Base-by-base conservation (phyloP, 139 green algal genomes). In the Volvox reticuliferus region DNA sequence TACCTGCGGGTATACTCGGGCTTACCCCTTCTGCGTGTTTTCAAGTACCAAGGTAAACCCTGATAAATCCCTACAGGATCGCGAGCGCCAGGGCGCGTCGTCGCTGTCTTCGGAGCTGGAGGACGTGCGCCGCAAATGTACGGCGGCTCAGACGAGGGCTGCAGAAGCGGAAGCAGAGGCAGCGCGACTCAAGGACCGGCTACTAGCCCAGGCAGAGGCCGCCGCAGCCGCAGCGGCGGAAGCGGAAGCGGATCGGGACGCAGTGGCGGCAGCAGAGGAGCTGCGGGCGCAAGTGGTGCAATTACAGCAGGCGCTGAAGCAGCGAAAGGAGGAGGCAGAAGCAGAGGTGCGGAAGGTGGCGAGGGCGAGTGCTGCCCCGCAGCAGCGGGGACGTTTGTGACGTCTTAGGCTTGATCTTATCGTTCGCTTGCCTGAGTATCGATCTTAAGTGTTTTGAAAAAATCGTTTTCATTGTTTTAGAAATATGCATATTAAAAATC, bases 111-210 rank as follows among this genome's bases (percentile, higher is more conserved):
- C 75, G 26, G 80, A 86, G 80, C 28, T 73, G n/a, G 80, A 19
- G 28, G 63, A 65, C 20, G 82, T 35, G 16, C 82, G 82, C 0
- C 26, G n/a, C 20, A 22, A 32, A 1, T 88, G 82, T 24, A 12
- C 36, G 63, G 82, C 63, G n/a, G 82, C 82, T 18, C 33, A 88
- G 82, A 62, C 63, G 63, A 63, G 82, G 12, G 82, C 82, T 12
- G 33, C 63, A 32, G 63, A n/a, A 17, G 82, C 63, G 20, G 82
- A 88, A 26, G 63, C 63, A 9, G 14, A 35, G 67, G 68, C 22
- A 26, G 67, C 63, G 1, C 3, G 1, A 61, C 82, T 78, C 30
- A 12, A 36, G 63, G 35, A 18, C n/a, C 33, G 69, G 12, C 22
- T 80, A 22, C 35, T 80, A 22, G 82, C 63, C 9, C 63, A 79